A percentile compares a stretch with the other conserved stretches of the same genome.
Evolutionary conservation across 2,329 filamentous ascomycete genomes (phyloP).

Genomic region (Aspergillus tubingensis): DNA sequence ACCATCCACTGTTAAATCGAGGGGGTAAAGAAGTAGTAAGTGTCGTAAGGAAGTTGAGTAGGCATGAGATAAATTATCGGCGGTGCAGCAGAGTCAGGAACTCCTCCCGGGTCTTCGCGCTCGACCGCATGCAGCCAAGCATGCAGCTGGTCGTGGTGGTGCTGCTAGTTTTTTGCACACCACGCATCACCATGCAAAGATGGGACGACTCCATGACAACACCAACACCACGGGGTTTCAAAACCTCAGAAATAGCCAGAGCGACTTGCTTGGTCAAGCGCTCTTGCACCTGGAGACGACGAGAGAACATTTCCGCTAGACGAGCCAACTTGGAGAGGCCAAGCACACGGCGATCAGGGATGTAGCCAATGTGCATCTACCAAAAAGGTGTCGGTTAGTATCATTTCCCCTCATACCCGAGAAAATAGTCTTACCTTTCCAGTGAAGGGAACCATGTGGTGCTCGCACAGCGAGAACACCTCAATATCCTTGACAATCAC

Average conservation of each 20-base stretch:
- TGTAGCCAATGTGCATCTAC: conserved; percentile 99
- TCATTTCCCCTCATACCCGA: neutral
- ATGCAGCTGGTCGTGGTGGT: conserved; percentile 96
- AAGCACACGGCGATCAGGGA: conserved; percentile 86
- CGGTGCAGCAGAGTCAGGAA: conserved; percentile 80
- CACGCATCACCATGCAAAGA: conserved; percentile 98
- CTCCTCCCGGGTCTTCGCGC: conserved; percentile 92
- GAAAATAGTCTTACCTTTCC: conserved; percentile 68
- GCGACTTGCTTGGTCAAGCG: conserved; percentile 95
- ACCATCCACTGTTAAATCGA: conserved; percentile 28
- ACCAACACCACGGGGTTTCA: conserved; percentile 90
- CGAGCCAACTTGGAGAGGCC: conserved; percentile 94
- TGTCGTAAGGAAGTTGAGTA: conserved; percentile 15
- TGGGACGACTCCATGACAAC: conserved; percentile 98
- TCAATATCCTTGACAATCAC: conserved; percentile 98
- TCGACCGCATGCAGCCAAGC: conserved; percentile 90
- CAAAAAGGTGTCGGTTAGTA: conserved; percentile 11
- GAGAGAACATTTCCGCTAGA: conserved; percentile 95
- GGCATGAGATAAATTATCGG: conserved; percentile 33
- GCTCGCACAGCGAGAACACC: conserved; percentile 91
- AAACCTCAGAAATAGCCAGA: conserved; percentile 85
- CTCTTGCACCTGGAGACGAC: conserved; percentile 93
- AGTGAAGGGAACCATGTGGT: conserved; percentile 93
- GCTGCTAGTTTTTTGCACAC: conserved; percentile 87
- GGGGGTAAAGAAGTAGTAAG: conserved; percentile 20